phyloP scores from a whole-genome alignment of 768 basidiomycete genomes.

The Myochromella boudieri region DNA sequence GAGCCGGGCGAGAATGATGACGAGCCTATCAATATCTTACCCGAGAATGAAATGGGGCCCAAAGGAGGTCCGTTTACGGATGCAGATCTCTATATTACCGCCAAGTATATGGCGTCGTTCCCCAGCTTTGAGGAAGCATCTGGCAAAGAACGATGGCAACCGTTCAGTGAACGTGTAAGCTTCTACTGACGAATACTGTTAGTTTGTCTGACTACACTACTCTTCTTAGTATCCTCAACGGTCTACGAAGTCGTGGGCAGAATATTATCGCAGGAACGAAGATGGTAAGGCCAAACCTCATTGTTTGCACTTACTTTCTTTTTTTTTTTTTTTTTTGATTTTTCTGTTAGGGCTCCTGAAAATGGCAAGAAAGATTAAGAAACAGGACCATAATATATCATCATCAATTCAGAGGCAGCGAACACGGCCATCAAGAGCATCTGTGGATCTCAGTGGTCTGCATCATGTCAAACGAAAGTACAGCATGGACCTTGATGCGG shows the following conservation, averaged over 20 bases:
- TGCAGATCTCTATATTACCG: conserved; percentile 63
- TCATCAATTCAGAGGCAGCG: conserved; percentile 25
- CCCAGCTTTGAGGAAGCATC: conserved; percentile 43
- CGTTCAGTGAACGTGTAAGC: conserved; percentile 51
- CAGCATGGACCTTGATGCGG: conserved; percentile 27
- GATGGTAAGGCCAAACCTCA: too few species aligned
- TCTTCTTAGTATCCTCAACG: conserved; percentile 51
- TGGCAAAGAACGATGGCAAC: conserved; percentile 51
- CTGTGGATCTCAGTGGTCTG: conserved; percentile 19
- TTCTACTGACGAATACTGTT: background rate
- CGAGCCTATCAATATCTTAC: conserved; percentile 26
- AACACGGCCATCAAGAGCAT: conserved; percentile 30
- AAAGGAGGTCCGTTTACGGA: conserved; percentile 49
- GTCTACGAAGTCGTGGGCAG: conserved; percentile 57
- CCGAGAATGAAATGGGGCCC: conserved; percentile 53
- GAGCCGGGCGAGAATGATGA: conserved; percentile 37
- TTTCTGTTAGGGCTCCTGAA: conserved; percentile 16
- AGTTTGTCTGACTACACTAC: background rate
- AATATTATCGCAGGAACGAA: conserved; percentile 57
- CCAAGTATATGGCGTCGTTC: conserved; percentile 54
- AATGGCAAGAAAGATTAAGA: conserved; percentile 39
- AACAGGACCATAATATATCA: conserved; percentile 18
- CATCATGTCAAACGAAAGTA: conserved; percentile 35
- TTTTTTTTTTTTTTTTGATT: background rate
- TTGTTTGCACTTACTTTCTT: too few species aligned